These are phyloP conservation scores for Dendrobium huoshanense DNA, from an alignment of 106 monocot species.

Conservation along the genomic window DNA sequence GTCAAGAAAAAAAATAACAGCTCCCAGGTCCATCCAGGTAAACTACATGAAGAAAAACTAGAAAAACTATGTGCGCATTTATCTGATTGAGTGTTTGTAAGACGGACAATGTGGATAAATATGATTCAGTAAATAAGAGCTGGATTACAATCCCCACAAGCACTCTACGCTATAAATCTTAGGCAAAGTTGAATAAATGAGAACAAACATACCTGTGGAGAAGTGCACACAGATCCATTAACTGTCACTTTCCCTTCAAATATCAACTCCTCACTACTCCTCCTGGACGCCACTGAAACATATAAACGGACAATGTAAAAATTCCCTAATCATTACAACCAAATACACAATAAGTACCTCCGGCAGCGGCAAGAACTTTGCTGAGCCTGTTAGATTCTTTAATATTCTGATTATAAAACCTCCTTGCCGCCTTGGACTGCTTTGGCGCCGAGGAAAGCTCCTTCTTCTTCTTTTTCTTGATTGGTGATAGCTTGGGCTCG, in stretches of 20 bases:
- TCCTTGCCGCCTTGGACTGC: conserved; percentile 94
- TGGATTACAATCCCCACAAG: background rate
- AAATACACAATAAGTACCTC: conserved; percentile 39
- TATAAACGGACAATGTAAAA: background rate
- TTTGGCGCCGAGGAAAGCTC: conserved; percentile 29
- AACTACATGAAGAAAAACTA: background rate
- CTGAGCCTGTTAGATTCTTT: conserved; percentile 75
- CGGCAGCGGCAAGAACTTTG: conserved; percentile 81
- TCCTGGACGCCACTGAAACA: conserved; percentile 75
- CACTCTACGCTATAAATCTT: background rate
- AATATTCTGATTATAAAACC: conserved; percentile 81
- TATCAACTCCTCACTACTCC: conserved; percentile 79
- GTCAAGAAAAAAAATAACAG: background rate
- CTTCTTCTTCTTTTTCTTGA: conserved; percentile 27
- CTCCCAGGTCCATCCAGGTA: background rate
- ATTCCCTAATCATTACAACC: background rate
- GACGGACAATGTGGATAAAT: background rate
- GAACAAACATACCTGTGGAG: conserved; percentile 63
- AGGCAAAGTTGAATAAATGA: background rate
- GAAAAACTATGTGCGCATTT: background rate
- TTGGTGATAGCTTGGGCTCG: conserved; percentile 23
- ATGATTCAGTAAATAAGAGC: background rate
- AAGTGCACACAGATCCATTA: conserved; percentile 78
- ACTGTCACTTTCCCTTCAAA: conserved; percentile 93
- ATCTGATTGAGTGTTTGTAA: background rate